Percentiles rank a stretch among this genome's conserved stretches.
Conservation (phyloP, 2,329 filamentous ascomycete genomes). For the Xylariaceae sp. region DNA sequence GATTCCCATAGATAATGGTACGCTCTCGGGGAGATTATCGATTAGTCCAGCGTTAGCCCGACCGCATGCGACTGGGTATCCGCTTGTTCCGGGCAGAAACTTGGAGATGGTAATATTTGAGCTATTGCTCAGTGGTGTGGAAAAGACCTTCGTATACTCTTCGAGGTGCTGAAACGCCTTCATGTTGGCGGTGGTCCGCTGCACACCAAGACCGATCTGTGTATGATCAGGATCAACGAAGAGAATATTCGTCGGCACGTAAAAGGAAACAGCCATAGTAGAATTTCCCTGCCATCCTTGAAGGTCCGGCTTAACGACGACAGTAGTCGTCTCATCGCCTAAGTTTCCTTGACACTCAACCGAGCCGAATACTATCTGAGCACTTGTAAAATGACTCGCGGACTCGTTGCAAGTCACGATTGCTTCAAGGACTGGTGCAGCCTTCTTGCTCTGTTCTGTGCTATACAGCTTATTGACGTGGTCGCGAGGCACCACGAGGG, state of each 20-base stretch:
- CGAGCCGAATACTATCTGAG: no score
- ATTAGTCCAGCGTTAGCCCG: no score
- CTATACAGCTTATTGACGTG: constrained; percentile 13
- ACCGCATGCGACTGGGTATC: no score
- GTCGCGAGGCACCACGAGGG: constrained; percentile 21
- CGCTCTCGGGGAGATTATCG: not conserved
- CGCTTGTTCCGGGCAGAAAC: no score
- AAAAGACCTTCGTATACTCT: no score
- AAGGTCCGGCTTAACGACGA: constrained; percentile 35
- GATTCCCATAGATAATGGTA: constrained; percentile 15
- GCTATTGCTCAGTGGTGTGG: no score
- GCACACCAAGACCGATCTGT: constrained; percentile 34
- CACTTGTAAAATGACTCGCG: no score
- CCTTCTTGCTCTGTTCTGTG: constrained; percentile 1
- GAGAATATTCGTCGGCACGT: constrained; percentile 36
- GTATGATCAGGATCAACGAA: constrained; percentile 33
- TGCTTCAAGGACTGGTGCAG: constrained; percentile 13
- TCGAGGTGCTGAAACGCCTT: constrained; percentile 20
- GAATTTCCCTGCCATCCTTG: constrained; percentile 38
- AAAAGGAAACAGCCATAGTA: constrained; percentile 41
- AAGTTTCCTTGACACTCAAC: no score
- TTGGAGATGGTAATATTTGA: no score
- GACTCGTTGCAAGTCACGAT: no score
- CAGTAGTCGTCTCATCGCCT: constrained; percentile 24
- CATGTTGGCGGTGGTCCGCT: constrained; percentile 26